Evolutionary conservation across 371 early-diverging fungal genomes (phyloP).

Genomic region (Rhizomucor pusillus): DNA sequence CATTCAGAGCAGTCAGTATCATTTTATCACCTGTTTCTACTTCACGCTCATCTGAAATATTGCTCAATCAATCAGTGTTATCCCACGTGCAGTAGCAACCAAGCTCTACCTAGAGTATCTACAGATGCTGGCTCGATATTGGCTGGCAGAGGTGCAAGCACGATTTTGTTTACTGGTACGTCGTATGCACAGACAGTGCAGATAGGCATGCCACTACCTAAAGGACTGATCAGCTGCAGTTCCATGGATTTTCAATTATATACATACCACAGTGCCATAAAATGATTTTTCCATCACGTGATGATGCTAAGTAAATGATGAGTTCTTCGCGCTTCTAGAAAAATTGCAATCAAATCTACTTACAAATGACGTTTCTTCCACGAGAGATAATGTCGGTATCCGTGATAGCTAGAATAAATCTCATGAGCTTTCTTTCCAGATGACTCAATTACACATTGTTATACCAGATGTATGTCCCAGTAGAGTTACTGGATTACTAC

Average conservation of each 20-base stretch:
- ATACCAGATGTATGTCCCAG: slow-evolving; percentile 64
- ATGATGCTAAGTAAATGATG: slow-evolving; percentile 36
- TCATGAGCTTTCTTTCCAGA: neutral
- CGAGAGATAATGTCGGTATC: slow-evolving; percentile 54
- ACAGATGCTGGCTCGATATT: slow-evolving; percentile 13
- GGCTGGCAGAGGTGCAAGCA: slow-evolving; percentile 24
- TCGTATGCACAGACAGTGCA: slow-evolving; percentile 32
- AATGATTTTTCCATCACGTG: slow-evolving; percentile 53
- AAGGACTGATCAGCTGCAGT: neutral
- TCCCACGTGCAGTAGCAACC: neutral
- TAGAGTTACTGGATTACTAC: slow-evolving; percentile 73
- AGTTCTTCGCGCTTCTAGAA: too few species aligned
- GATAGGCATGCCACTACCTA: slow-evolving; percentile 40
- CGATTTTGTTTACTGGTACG: slow-evolving; percentile 34
- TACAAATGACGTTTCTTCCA: slow-evolving; percentile 60
- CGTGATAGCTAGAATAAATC: slow-evolving; percentile 39
- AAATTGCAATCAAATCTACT: slow-evolving; percentile 8
- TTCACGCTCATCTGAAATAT: slow-evolving; percentile 42
- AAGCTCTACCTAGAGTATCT: slow-evolving; percentile 19
- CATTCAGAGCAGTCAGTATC: slow-evolving; percentile 43
- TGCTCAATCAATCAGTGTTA: neutral
- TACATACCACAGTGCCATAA: slow-evolving; percentile 58
- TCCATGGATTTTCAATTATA: neutral
- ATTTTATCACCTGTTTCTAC: slow-evolving; percentile 51
- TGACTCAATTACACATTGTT: neutral